Percentiles rank a stretch among this genome's conserved stretches.
Conservation (phyloP, 192 early-diverging fungal genomes). For the Mortierella alpina region DNA sequence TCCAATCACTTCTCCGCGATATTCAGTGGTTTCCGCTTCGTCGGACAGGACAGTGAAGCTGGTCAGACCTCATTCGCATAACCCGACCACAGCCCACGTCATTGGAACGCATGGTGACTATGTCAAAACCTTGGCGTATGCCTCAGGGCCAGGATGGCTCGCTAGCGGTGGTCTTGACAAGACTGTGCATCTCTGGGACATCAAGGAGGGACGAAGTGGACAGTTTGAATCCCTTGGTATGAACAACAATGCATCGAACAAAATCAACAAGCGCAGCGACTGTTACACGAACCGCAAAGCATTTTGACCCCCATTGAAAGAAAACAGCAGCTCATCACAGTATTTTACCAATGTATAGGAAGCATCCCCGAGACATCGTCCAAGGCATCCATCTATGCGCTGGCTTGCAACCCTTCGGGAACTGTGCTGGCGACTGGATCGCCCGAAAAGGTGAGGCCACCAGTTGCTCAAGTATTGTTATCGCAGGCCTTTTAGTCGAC, state of each 20-base stretch:
- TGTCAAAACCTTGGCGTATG: constrained; percentile 90
- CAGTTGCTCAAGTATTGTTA: too few species aligned
- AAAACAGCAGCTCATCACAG: neutral
- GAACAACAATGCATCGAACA: constrained; percentile 15
- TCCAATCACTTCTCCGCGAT: neutral
- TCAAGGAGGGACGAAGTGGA: constrained; percentile 67
- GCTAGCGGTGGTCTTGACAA: constrained; percentile 93
- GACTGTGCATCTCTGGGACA: constrained; percentile 91
- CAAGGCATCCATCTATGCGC: constrained; percentile 85
- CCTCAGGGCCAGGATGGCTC: constrained; percentile 76
- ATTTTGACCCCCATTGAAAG: neutral
- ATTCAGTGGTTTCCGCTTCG: constrained; percentile 85
- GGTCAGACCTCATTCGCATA: constrained; percentile 71
- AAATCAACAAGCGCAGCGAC: neutral
- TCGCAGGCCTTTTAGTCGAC: neutral
- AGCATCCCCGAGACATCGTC: constrained; percentile 63
- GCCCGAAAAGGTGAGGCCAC: constrained; percentile 89
- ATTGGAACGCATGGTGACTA: constrained; percentile 93
- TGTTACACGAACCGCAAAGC: too few species aligned
- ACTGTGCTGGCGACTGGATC: constrained; percentile 89
- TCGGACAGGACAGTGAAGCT: constrained; percentile 90
- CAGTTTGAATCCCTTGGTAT: constrained; percentile 58
- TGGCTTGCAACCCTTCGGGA: constrained; percentile 84
- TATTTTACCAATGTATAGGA: constrained; percentile 15
- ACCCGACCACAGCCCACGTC: constrained; percentile 61